Percentiles rank a stretch among this genome's conserved stretches.
These are phyloP conservation scores for Candida suzukii DNA, from an alignment of 805 yeast genomes.

Conservation along the genomic window DNA sequence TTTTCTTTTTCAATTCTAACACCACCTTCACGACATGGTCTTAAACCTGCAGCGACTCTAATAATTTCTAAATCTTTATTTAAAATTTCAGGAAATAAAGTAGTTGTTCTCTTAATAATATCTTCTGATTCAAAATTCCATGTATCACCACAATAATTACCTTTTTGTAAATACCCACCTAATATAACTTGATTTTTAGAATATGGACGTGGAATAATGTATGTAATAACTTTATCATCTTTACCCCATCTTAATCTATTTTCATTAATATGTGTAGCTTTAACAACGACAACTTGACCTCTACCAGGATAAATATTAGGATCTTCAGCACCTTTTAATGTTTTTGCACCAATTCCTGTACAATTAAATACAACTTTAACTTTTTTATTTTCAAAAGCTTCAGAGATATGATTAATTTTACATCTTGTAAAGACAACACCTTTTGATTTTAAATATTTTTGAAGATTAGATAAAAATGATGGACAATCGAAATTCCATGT, in stretches of 20 bases:
- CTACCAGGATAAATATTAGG: conserved; percentile 59
- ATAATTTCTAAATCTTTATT: conserved; percentile 41
- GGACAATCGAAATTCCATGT: conserved; percentile 76
- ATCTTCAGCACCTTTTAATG: conserved; percentile 62
- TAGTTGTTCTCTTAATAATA: conserved; percentile 52
- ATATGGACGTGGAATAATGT: conserved; percentile 65
- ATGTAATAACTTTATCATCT: conserved; percentile 43
- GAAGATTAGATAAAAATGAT: conserved; percentile 42
- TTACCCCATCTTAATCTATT: conserved; percentile 58
- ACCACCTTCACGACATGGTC: conserved; percentile 77
- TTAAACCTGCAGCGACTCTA: conserved; percentile 63
- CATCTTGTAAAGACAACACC: conserved; percentile 49
- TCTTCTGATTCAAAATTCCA: conserved; percentile 51
- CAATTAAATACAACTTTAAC: conserved; percentile 62
- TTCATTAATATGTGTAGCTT: conserved; percentile 59
- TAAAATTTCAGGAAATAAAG: conserved; percentile 42
- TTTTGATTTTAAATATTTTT: conserved; percentile 30
- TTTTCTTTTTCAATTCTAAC: conserved; percentile 56
- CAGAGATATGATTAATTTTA: conserved; percentile 45
- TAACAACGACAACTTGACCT: conserved; percentile 72
- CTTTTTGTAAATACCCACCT: conserved; percentile 68
- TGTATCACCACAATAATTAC: conserved; percentile 57
- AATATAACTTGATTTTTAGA: conserved; percentile 61
- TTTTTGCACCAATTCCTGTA: conserved; percentile 64
- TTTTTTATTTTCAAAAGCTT: conserved; percentile 34